Evolutionary conservation across 768 basidiomycete genomes (phyloP).

Genomic region (Mycena latifolia): DNA sequence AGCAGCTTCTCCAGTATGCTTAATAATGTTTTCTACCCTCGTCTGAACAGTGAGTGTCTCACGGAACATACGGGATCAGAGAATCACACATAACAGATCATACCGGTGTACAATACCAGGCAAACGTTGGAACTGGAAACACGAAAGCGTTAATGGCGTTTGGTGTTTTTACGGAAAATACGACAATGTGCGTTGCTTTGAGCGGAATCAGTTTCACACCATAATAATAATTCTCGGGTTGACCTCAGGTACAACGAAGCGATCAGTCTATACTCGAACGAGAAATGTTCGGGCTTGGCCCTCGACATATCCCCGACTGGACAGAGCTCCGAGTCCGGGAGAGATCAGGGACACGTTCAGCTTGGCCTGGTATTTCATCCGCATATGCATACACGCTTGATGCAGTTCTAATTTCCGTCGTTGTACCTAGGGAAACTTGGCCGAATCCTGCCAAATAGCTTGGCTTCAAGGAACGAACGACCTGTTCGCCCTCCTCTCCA

Average conservation of each 20-base stretch:
- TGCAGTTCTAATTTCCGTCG: slow-evolving; percentile 16
- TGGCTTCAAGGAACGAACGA: slow-evolving; percentile 21
- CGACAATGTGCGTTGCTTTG: slow-evolving; percentile 22
- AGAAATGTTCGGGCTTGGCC: slow-evolving; percentile 22
- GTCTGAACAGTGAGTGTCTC: slow-evolving; percentile 19
- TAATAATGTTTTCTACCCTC: slow-evolving; percentile 20
- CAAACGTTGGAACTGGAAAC: slow-evolving; percentile 21
- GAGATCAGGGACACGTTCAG: slow-evolving; percentile 20
- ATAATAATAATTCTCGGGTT: slow-evolving; percentile 11
- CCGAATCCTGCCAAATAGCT: slow-evolving; percentile 23
- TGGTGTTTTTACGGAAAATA: slow-evolving; percentile 23
- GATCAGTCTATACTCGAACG: slow-evolving; percentile 19
- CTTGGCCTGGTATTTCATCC: slow-evolving; percentile 23
- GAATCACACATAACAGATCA: slow-evolving; percentile 18
- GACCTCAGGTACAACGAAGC: slow-evolving; percentile 20
- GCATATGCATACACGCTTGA: slow-evolving; percentile 13
- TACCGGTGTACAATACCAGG: slow-evolving; percentile 22
- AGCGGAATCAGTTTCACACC: slow-evolving; percentile 18
- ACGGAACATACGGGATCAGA: slow-evolving; percentile 13
- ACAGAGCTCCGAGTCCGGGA: slow-evolving; percentile 20
- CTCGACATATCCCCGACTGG: slow-evolving; percentile 19
- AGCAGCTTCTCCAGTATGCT: slow-evolving; percentile 19
- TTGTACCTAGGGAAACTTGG: slow-evolving; percentile 22
- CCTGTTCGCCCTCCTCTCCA: slow-evolving; percentile 19
- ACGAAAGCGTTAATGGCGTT: slow-evolving; percentile 22